Evolutionary conservation across 2,329 filamentous ascomycete genomes (phyloP), one percentile per base, ranked within the genome.

Genomic region (Exophiala dermatitidis): DNA sequence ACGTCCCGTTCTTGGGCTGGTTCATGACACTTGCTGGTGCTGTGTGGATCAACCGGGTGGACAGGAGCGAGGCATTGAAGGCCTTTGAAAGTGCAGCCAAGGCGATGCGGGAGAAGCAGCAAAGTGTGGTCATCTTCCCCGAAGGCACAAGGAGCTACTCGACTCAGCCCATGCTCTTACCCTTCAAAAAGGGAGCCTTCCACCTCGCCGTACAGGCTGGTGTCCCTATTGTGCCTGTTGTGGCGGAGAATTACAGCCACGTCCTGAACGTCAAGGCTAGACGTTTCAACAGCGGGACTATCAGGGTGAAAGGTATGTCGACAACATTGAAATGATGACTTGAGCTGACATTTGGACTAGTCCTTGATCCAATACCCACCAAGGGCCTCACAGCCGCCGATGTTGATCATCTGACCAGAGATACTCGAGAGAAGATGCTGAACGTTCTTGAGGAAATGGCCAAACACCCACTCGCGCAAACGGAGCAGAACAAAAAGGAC

Each of bases 151-250:
- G 93, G 62, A 94, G 88, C 68, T 95, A 97, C 73, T 79, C 86
- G 53, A 82, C 85, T 63, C 84, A 90, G 50, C 87, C 93, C 1
- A 81, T 79, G 54, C 73, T 98, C 64, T 76, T 97, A 50, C 88
- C 90, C n/a, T 98, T 97, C 78, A 98, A 98, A 75, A 98, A 98
- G 77, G 93, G 93, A 55, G 93, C 91, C 44, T 98, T 98, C 72
- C 91, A 98, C 70, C 79, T 98, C 33, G 93, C 93, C 43, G 82
- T 98, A 19, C 88, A 97, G 76, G 91, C 91, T 1, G 86, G 89
- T 61, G 93, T 96, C 4, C 90, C 90, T 29, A 88, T 98, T 64
- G 85, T 98, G 2, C 93, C 93, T 0, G 79, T 94, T 34, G 85
- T 90, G 44, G 80, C 82, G 31, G 86, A 86, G 67, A 90, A 90